Base-by-base conservation (phyloP, 1,139 yeast species). In the Blastobotrys illinoisensis region DNA sequence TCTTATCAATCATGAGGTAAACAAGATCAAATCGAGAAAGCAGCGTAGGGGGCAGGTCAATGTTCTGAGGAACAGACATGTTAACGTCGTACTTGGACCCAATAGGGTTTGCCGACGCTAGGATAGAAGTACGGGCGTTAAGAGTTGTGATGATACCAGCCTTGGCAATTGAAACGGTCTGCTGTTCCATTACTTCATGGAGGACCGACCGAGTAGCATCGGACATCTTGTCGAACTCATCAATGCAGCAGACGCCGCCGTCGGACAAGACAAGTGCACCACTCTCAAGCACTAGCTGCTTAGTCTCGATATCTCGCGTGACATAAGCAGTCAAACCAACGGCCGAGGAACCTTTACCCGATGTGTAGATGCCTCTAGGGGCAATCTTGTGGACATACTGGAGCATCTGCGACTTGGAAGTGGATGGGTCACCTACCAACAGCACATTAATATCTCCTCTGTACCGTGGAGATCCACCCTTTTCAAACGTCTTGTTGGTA, bases 151-250 rank as follows among this genome's bases (percentile, higher is more conserved):
- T 93, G 66, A 93, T 93, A 56, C 99, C 99, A 0, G 99, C 99
- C 68, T 93, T 93, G 46, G 99, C 99, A 64, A 93, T 89, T 11
- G 98, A 90, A 48, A 93, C 93, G 0, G 99, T 93, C 71, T 93
- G 99, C 71, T 93, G 99, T 76, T 93, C 99, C 99, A 93, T 93
- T 20, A 95, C 99, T 78, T 93, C 99, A 71, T 93, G 99, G 56
- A 93, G 76, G 14, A 93, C 98, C 2, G 97, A 89, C 65, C 99
- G 78, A 0, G 99, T 93, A 1, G 96, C 75, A 64, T 93, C 99
- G 57, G 86, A 81, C 99, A 93, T 93, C 71, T 93, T 93, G 73
- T 93, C 99, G 67, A 93, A 93, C 74, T 93, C 99, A 75, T 93
- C 99, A 69, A 93, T 93, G 74, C 99, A 95, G 75, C 99, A 93